Conservation (phyloP, 1,139 yeast species). For the Blastobotrys petasosporus region DNA sequence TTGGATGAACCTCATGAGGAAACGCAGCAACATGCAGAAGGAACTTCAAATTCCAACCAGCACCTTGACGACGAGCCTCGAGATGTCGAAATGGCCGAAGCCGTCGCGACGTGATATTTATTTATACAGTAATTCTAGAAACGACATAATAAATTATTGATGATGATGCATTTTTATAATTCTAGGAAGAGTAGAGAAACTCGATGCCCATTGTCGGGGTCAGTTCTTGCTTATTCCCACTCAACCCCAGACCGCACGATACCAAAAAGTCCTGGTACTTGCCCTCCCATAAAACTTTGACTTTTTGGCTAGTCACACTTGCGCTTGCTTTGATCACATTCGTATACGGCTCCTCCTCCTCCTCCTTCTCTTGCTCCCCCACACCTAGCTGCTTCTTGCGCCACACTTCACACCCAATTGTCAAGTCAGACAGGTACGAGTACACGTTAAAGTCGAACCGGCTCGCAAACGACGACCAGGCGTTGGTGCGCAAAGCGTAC, state of each 20-base stretch:
- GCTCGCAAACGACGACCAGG: constrained; percentile 72
- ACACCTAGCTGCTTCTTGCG: constrained; percentile 18
- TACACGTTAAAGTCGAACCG: constrained; percentile 85
- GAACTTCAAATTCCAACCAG: background rate
- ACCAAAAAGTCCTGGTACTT: constrained; percentile 71
- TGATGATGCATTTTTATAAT: background rate
- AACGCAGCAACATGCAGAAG: too few relatives aligned
- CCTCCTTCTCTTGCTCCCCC: constrained; percentile 8
- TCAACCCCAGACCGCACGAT: constrained; percentile 63
- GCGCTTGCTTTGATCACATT: constrained; percentile 75
- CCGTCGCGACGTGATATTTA: background rate
- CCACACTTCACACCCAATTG: constrained; percentile 84
- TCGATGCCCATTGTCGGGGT: constrained; percentile 35
- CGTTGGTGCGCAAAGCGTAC: constrained; percentile 77
- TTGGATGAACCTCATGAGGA: too few relatives aligned
- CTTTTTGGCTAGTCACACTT: constrained; percentile 54
- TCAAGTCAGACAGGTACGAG: constrained; percentile 82
- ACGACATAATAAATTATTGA: background rate
- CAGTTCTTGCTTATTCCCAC: constrained; percentile 31
- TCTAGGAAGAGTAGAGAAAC: constrained; percentile 32
- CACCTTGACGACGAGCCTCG: background rate
- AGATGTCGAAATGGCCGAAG: background rate
- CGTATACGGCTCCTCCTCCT: constrained; percentile 33
- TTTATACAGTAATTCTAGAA: background rate
- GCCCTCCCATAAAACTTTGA: constrained; percentile 83